Evolutionary conservation across 2,329 filamentous ascomycete species (phyloP).

Genomic region (Ophiostoma himal-ulmi): DNA sequence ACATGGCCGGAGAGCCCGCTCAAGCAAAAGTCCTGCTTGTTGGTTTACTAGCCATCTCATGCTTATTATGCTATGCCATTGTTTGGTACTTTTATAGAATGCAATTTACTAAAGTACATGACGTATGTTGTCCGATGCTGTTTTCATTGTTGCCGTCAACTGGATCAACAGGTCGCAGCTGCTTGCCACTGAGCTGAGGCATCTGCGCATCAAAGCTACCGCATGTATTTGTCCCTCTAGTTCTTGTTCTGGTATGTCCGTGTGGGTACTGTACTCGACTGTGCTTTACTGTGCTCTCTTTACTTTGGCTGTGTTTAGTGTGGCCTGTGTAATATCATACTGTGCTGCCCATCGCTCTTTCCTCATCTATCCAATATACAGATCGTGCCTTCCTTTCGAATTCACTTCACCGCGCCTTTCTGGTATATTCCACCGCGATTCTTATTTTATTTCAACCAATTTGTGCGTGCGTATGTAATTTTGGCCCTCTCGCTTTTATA

Average conservation of each 20-base stretch:
- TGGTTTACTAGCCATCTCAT: too few species aligned
- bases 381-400: conserved; percentile 15
- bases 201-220: too few species aligned
- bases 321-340: neutral
- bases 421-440: too few species aligned
- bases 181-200: too few species aligned
- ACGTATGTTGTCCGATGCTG: neutral
- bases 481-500: neutral
- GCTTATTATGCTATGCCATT: neutral
- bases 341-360: conserved; percentile 17
- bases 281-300: neutral
- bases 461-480: neutral
- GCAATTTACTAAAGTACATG: neutral
- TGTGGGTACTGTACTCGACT: too few species aligned
- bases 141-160: too few species aligned
- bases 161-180: too few species aligned
- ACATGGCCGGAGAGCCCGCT: neutral
- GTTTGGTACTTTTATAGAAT: neutral
- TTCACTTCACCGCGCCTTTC: neutral
- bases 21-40: neutral
- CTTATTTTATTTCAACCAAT: neutral
- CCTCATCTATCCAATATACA: conserved; percentile 4
- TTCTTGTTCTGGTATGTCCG: too few species aligned
- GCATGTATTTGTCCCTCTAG: too few species aligned
- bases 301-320: neutral